Evolutionary conservation across 2,329 filamentous ascomycete genomes (phyloP).

Genomic region (Penicillium thymicola): DNA sequence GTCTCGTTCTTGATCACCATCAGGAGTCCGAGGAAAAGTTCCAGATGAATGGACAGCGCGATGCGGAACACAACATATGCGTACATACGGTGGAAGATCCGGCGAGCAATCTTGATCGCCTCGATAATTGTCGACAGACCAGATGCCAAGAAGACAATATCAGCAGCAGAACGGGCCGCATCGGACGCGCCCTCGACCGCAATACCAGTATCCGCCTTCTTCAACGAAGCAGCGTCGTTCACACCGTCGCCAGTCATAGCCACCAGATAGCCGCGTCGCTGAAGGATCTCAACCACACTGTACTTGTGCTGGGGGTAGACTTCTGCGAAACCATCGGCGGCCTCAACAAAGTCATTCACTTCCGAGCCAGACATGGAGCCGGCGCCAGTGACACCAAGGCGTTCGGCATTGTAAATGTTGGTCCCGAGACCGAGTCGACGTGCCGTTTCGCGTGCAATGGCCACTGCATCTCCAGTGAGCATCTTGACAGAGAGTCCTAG

Average conservation of each 20-base stretch:
- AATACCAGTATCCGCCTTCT: conserved; percentile 96
- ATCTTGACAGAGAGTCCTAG: conserved; percentile 92
- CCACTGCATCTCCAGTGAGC: conserved; percentile 91
- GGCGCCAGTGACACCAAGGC: conserved; percentile 82
- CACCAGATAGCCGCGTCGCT: conserved; percentile 89
- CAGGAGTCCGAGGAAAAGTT: conserved; percentile 89
- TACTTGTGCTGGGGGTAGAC: conserved; percentile 96
- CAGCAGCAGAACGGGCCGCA: conserved; percentile 83
- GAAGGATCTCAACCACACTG: conserved; percentile 87
- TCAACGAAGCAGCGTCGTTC: conserved; percentile 87
- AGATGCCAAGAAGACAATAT: conserved; percentile 90
- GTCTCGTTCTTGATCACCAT: conserved; percentile 82
- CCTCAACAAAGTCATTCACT: conserved; percentile 93
- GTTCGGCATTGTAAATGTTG: conserved; percentile 91
- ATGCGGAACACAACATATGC: conserved; percentile 95
- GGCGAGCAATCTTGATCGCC: conserved; percentile 85
- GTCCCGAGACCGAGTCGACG: conserved; percentile 87
- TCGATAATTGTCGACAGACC: conserved; percentile 91
- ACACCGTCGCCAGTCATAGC: conserved; percentile 97
- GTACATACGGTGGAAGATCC: conserved; percentile 97
- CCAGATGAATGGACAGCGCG: conserved; percentile 82
- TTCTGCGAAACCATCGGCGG: conserved; percentile 90
- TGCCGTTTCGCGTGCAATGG: conserved; percentile 87
- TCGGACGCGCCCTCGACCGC: conserved; percentile 90
- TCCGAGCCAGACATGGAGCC: conserved; percentile 92